A percentile compares a stretch with the other conserved stretches of the same genome.
Evolutionary conservation across 495 filamentous ascomycete species (phyloP).

Genomic region (Podospora appendiculata): DNA sequence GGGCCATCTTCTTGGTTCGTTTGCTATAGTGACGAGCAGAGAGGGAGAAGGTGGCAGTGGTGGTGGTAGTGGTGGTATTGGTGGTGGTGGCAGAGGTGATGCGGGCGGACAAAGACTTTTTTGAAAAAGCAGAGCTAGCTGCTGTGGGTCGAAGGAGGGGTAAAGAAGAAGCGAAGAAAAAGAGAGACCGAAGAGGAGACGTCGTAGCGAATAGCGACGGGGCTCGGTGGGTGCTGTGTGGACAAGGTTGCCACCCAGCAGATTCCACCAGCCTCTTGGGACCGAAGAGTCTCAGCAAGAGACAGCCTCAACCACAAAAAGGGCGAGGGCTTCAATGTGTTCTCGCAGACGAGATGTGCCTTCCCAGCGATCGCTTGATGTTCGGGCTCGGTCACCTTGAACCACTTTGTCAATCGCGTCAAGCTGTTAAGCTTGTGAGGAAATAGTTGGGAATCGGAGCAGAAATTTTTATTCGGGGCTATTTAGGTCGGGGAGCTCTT

Average conservation of each 20-base stretch:
- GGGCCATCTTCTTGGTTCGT: constrained; percentile 59
- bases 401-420: constrained; percentile 1
- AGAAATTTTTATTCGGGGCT: constrained; percentile 2
- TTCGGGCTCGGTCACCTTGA: constrained; percentile 9
- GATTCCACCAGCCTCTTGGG: not conserved
- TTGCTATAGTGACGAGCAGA: constrained; percentile 40
- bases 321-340: not conserved
- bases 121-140: constrained; percentile 54
- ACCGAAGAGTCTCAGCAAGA: no score
- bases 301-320: not conserved
- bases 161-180: constrained; percentile 47
- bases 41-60: no score
- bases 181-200: constrained; percentile 30
- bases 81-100: constrained; percentile 26
- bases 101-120: constrained; percentile 35
- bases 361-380: constrained; percentile 16
- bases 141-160: constrained; percentile 45
- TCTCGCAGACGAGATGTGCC: not conserved
- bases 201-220: constrained; percentile 31
- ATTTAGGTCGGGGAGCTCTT: no score
- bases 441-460: not conserved
- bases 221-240: constrained; percentile 12
- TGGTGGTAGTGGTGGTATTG: not conserved
- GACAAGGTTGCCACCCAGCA: constrained; percentile 9
- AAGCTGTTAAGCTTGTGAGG: constrained; percentile 4